Conservation (phyloP, 768 basidiomycete species). For the Panaeolus cyanescens region DNA sequence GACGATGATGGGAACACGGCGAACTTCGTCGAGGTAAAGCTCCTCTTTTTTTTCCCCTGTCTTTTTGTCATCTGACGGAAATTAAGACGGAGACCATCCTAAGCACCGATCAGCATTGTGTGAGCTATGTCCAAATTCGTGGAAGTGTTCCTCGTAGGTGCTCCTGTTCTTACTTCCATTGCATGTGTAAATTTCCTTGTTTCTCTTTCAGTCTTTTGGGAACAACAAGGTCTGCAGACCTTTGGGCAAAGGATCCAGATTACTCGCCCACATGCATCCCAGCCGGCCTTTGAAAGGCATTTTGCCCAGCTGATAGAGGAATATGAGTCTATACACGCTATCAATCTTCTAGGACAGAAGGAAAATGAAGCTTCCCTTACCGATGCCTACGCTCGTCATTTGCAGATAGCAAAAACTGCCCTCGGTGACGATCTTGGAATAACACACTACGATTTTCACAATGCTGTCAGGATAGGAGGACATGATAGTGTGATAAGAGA, state of each 20-base stretch:
- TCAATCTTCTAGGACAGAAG: conserved; percentile 90
- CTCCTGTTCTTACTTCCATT: conserved; percentile 14
- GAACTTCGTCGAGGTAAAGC: conserved; percentile 90
- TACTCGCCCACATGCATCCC: conserved; percentile 92
- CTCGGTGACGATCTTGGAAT: conserved; percentile 73
- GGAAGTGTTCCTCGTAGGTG: conserved; percentile 92
- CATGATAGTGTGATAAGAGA: conserved; percentile 86
- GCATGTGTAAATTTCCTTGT: conserved; percentile 11
- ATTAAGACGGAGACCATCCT: conserved; percentile 87
- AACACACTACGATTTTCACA: conserved; percentile 95
- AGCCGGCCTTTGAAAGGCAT: conserved; percentile 96
- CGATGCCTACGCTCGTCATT: conserved; percentile 78
- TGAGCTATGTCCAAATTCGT: conserved; percentile 92
- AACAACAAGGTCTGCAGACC: conserved; percentile 94
- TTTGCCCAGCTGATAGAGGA: conserved; percentile 84
- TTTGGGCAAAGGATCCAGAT: conserved; percentile 95
- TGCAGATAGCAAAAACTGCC: conserved; percentile 62
- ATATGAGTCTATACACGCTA: conserved; percentile 82
- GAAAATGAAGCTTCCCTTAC: conserved; percentile 91
- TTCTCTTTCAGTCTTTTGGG: conserved; percentile 91
- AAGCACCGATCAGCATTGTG: conserved; percentile 82
- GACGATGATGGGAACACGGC: conserved; percentile 95
- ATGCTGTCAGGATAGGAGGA: conserved; percentile 74
- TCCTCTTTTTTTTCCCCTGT: conserved; percentile 2
- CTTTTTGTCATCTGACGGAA: conserved; percentile 14